Conservation (phyloP, 2,329 filamentous ascomycete species). For the Cadophora luteo-olivacea region DNA sequence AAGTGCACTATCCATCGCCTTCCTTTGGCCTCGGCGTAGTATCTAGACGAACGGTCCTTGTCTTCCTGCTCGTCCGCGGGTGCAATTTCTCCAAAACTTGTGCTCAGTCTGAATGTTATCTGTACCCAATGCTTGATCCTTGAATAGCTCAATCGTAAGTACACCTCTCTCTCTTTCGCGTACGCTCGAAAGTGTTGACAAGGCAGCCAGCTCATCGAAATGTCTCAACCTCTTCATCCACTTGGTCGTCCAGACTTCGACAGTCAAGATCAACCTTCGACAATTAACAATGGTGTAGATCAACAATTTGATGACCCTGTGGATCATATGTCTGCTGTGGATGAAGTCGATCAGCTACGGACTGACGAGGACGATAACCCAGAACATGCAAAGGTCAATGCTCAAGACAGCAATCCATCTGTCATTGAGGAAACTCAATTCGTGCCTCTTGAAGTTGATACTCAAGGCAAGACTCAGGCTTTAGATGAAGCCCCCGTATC, state of each 20-base stretch:
- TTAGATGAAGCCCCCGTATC: background rate
- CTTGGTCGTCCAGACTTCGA: background rate
- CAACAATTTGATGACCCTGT: background rate
- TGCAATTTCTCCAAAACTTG: background rate
- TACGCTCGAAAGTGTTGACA: background rate
- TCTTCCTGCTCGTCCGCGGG: background rate
- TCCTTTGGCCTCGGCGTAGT: no score
- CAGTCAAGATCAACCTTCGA: background rate
- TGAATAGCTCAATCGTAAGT: background rate
- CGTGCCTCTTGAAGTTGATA: slow-evolving; percentile 33
- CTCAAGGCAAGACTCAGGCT: slow-evolving; percentile 25
- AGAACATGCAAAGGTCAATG: slow-evolving; percentile 9
- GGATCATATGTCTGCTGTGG: background rate
- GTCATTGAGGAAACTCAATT: slow-evolving; percentile 37
- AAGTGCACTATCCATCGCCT: no score
- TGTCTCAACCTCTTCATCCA: background rate
- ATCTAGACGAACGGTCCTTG: background rate
- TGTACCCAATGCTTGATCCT: background rate
- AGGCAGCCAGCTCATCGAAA: background rate
- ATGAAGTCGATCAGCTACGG: slow-evolving; percentile 1
- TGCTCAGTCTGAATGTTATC: background rate
- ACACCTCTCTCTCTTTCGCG: background rate
- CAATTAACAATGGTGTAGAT: no score
- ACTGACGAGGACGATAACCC: background rate
- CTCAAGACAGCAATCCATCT: slow-evolving; percentile 25